phyloP scores from a whole-genome alignment of 306 rosid genomes.

The Sesbania bispinosa region DNA sequence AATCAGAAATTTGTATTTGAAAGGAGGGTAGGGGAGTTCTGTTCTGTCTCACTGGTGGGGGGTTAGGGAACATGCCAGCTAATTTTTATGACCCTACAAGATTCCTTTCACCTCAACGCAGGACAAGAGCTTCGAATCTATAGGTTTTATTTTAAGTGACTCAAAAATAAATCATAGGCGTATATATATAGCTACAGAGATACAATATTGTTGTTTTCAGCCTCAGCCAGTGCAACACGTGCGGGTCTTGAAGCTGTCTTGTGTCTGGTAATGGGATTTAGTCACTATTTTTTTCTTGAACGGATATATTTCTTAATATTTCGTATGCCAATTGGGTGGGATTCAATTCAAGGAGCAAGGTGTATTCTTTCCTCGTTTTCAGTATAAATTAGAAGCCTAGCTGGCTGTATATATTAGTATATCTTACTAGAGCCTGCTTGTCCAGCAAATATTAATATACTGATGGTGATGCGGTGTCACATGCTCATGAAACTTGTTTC shows the following conservation, averaged over 20 bases:
- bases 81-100: conserved; percentile 24
- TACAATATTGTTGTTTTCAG: conserved; percentile 1
- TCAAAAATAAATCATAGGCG: not conserved
- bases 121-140: conserved; percentile 27
- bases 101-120: conserved; percentile 44
- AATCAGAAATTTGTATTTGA: not conserved
- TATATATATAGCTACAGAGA: conserved; percentile 2
- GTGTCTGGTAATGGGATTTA: conserved; percentile 15
- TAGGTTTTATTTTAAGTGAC: conserved; percentile 7
- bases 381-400: not conserved
- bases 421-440: not conserved
- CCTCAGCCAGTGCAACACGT: conserved; percentile 28
- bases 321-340: not conserved
- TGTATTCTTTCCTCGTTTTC: conserved; percentile 5
- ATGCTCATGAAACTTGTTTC: conserved; percentile 17
- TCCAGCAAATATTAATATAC: not conserved
- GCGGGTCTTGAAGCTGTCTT: conserved; percentile 34
- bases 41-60: conserved; percentile 19
- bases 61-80: conserved; percentile 63
- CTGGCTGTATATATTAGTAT: conserved; percentile 18
- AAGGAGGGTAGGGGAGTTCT: conserved; percentile 10
- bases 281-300: not conserved
- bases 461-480: conserved; percentile 15
- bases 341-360: conserved; percentile 15
- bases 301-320: conserved; percentile 6